Evolutionary conservation across 2,329 filamentous ascomycete species (phyloP), one percentile per base, ranked within the genome.

Genomic region (Chrysoporthe cubensis): DNA sequence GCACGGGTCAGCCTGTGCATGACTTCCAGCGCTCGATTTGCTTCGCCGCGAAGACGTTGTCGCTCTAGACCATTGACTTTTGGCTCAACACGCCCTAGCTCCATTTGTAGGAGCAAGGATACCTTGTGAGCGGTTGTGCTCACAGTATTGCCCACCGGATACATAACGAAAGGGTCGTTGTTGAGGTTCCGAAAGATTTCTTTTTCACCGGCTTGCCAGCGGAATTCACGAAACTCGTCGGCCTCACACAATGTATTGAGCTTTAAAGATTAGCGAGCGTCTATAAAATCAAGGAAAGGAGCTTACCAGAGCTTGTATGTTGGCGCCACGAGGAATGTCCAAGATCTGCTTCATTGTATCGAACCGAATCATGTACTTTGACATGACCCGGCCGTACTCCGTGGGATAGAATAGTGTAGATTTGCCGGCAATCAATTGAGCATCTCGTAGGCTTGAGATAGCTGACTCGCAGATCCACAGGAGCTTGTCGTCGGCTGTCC

Each of bases 301-400:
- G 79, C 88, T 80, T 79, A 93, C 91, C 73, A 95, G 88, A 56
- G 92, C 85, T 42, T 89, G 89, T 7, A 90, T 81, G 8, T 84
- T 87, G 0, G 89, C 84, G 52, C 84, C 85, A 1, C 80, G 77
- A n/a, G 86, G 85, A 64, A 96, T 81, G 0, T 81, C 81, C 56
- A 95, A 79, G 16, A 96, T 82, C 1, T 83, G 76, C 72, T 88
- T 90, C 92, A 96, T 96, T 0, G 92, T 96, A 48, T 90, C 85
- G 72, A 94, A 94, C 32, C 87, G 87, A 3, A 96, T 82, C 80
- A 93, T 95, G 76, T 95, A 96, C 60, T 88, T 87, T 56, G 92
- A 91, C 93, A 97, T 96, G 4, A 90, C 90, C 66, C 90, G 84
- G 1, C 93, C 93, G 74, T 91, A 92, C 61, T 90, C 87, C 0